Evolutionary conservation across 495 filamentous ascomycete genomes (phyloP).

Genomic region (Aspergillus diversus): DNA sequence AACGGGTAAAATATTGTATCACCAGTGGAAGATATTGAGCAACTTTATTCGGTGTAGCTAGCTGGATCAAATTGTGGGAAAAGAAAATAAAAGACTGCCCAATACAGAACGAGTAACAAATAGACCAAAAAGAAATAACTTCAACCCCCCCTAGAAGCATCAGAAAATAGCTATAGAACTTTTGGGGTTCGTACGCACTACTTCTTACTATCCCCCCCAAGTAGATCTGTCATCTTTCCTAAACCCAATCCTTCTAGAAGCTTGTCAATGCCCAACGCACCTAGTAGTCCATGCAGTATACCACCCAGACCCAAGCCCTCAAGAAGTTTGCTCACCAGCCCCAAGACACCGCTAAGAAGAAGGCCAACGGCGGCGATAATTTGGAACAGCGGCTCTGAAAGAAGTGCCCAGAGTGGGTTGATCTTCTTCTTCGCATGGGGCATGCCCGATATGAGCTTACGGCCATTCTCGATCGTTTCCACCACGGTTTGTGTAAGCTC

Average conservation of each 20-base stretch:
- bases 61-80: neutral
- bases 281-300: constrained; percentile 72
- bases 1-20: too few species aligned
- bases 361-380: constrained; percentile 85
- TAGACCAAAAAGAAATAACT: neutral
- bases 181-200: constrained; percentile 9
- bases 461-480: constrained; percentile 76
- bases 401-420: constrained; percentile 78
- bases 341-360: constrained; percentile 74
- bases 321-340: constrained; percentile 72
- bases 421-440: constrained; percentile 85
- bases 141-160: neutral
- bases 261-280: constrained; percentile 73
- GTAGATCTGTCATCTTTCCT: constrained; percentile 53
- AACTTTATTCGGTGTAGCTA: neutral
- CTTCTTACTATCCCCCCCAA: constrained; percentile 39
- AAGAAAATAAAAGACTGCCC: neutral
- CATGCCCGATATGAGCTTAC: constrained; percentile 80
- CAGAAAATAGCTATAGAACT: neutral
- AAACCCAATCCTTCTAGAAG: constrained; percentile 72
- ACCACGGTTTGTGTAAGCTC: constrained; percentile 60
- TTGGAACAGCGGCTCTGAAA: constrained; percentile 82
- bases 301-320: constrained; percentile 76
- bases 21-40: too few species aligned
- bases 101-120: neutral